These are phyloP conservation scores for Endoconidiophora polonica DNA, from an alignment of 2,329 filamentous ascomycete genomes.

Conservation along the genomic window DNA sequence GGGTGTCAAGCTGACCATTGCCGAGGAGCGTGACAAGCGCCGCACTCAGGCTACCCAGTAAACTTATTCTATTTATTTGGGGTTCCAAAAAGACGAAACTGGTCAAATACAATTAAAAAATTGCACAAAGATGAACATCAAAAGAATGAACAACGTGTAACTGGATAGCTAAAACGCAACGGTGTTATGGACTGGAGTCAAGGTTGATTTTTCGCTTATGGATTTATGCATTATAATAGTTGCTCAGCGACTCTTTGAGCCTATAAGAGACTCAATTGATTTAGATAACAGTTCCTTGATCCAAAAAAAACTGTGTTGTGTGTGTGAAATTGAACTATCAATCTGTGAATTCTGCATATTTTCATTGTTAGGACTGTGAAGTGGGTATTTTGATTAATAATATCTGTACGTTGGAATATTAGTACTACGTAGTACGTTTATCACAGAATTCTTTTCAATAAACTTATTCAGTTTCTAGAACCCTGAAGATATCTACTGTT, in stretches of 20 bases:
- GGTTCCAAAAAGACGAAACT: neutral
- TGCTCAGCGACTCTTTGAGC: conserved; percentile 4
- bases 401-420: too few relatives aligned
- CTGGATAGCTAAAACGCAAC: conserved; percentile 1
- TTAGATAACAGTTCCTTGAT: conserved; percentile 4
- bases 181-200: conserved; percentile 8
- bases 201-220: conserved; percentile 6
- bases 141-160: conserved; percentile 8
- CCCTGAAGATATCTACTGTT: too few relatives aligned
- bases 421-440: too few relatives aligned
- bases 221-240: conserved; percentile 3
- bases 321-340: neutral
- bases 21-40: conserved; percentile 97
- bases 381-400: too few relatives aligned
- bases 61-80: conserved; percentile 16
- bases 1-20: conserved; percentile 99
- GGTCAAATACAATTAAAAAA: conserved; percentile 6
- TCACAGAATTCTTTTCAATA: too few relatives aligned
- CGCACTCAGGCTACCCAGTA: conserved; percentile 48
- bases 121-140: conserved; percentile 6
- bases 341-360: too few relatives aligned
- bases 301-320: neutral
- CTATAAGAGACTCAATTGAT: conserved; percentile 7
- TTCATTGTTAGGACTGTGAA: too few relatives aligned
- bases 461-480: too few relatives aligned